Evolutionary conservation across 2,329 filamentous ascomycete species (phyloP).

Genomic region (Ceratocystis variospora): DNA sequence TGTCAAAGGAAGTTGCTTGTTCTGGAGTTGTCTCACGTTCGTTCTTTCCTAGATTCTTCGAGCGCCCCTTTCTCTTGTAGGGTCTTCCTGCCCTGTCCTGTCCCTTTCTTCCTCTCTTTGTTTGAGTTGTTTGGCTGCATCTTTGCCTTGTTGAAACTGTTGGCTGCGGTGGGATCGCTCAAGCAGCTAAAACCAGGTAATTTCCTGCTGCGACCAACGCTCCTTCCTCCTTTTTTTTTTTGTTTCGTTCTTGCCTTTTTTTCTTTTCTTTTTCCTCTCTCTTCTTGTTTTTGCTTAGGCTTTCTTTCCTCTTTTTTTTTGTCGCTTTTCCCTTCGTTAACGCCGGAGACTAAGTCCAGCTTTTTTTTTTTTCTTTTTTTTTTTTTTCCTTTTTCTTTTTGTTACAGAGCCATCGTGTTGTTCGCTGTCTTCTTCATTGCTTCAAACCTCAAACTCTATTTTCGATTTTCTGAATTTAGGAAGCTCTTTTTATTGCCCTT

Average conservation of each 20-base stretch:
- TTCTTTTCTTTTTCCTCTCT: slow-evolving; percentile 8
- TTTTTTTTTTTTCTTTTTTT: neutral
- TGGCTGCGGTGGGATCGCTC: neutral
- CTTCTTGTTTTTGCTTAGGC: neutral
- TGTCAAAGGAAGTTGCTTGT: slow-evolving; percentile 1
- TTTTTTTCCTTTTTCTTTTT: neutral
- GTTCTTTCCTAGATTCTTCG: slow-evolving; percentile 6
- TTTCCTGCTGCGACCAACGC: neutral
- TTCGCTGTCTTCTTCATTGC: slow-evolving; percentile 1
- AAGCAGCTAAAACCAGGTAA: slow-evolving; percentile 8
- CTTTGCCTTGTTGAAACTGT: neutral
- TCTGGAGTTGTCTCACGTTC: neutral
- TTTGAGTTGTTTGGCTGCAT: neutral
- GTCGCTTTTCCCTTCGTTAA: neutral
- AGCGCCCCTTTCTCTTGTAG: neutral
- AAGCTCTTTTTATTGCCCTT: slow-evolving; percentile 6
- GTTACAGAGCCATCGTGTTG: neutral
- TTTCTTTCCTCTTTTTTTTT: neutral
- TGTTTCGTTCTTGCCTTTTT: slow-evolving; percentile 2
- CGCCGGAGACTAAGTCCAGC: neutral
- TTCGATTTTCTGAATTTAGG: slow-evolving; percentile 20
- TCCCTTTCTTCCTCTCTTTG: neutral
- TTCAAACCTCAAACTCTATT: slow-evolving; percentile 17
- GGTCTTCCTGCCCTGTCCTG: neutral
- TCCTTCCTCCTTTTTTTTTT: slow-evolving; percentile 11